Evolutionary conservation across 176 grass and related monocot species (phyloP), one percentile per base, ranked within the genome.

Genomic region (Eragrostis curvula): DNA sequence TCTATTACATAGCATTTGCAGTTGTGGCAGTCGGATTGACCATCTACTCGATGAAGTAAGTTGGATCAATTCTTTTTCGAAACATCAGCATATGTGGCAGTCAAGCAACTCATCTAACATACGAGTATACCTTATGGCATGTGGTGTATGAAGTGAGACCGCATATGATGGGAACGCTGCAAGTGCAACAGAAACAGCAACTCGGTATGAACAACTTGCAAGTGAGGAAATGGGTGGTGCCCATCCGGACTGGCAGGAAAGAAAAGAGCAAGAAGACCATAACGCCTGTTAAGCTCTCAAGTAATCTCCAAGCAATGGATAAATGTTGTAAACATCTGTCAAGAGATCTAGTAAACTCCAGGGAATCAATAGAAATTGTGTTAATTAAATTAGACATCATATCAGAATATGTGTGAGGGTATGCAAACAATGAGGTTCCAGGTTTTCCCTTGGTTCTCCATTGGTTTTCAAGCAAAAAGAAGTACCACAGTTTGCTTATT

Each of bases 1-100:
- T 87, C 46, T 81, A 74, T 68, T 67, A 75, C 67, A n/a, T 81
- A 65, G 57, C 77, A 30, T 81, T 81, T 45, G 53, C 39, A 42
- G 57, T 87, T 43, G 85, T 81, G 44, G 47, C 58, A 56, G 53
- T 57, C 46, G 70, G 78, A 81, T 75, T 87, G 17, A 43, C 76
- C 71, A 71, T 83, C 51, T 78, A 88, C 74, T 78, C 85, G 2
- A 18, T 71, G 48, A 87, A 58, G 78, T 82, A 82, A 66, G 60
- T 70, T 69, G 29, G 56, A 78, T 47, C 59, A 65, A 64, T 24
- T 17, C 25, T 73, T 58, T 49, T 21, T 64, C 12, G 23, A 51
- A 40, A 39, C 12, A 27, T 39, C 41, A 5, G 50, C 15, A 16
- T 2, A 8, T 40, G 42, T 13, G 20, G 8, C 42, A 51, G 44